Conservation (phyloP, 164 flowering plant species). For the Cinnamomum chago region DNA sequence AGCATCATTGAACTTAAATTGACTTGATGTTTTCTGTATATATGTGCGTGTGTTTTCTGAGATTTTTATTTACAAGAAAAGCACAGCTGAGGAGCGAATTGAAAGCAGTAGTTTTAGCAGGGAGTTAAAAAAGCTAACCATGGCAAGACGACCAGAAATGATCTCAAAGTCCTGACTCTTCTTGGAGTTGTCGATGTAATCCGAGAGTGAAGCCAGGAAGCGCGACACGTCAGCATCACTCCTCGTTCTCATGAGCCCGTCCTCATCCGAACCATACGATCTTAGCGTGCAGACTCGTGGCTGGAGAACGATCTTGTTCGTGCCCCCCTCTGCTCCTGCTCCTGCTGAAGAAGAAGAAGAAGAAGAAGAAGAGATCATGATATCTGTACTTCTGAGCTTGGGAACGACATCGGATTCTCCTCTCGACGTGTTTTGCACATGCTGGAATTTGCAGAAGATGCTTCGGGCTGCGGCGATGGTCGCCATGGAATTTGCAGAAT, state of each 20-base stretch:
- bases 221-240: constrained; percentile 40
- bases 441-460: background rate
- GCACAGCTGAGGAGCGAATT: background rate
- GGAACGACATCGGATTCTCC: too few relatives aligned
- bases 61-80: background rate
- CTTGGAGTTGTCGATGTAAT: constrained; percentile 79
- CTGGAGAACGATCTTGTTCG: constrained; percentile 55
- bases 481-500: background rate
- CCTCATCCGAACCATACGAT: constrained; percentile 59
- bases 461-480: background rate
- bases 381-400: too few relatives aligned
- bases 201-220: constrained; percentile 65
- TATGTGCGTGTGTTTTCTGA: too few relatives aligned
- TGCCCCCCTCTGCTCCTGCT: constrained; percentile 21
- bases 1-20: too few relatives aligned
- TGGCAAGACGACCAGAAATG: constrained; percentile 84
- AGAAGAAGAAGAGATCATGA: too few relatives aligned
- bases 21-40: too few relatives aligned
- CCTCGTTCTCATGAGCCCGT: constrained; percentile 30
- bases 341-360: background rate
- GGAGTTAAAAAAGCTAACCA: constrained; percentile 35
- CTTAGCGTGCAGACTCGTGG: constrained; percentile 77
- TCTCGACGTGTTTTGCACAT: background rate
- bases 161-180: constrained; percentile 82
- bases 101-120: background rate